phyloP scores from a whole-genome alignment of 495 filamentous ascomycete species.

The Thermochaetoides thermophila region DNA sequence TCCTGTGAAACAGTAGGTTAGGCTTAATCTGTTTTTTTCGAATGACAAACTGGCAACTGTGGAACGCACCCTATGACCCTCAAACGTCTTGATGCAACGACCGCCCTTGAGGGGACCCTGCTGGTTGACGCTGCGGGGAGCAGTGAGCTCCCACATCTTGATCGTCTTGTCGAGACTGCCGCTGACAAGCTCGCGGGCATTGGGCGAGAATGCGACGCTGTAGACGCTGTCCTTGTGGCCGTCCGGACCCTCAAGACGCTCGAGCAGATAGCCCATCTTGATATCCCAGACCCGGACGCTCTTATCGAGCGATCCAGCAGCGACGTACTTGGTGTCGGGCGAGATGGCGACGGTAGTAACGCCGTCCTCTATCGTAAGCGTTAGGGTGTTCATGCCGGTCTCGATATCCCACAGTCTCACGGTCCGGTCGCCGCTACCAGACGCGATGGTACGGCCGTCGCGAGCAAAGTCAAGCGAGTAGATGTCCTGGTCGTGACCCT shows the following conservation, averaged over 20 bases:
- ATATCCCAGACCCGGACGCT: constrained; percentile 85
- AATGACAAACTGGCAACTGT: not conserved
- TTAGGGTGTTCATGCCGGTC: constrained; percentile 54
- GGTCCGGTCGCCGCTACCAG: constrained; percentile 75
- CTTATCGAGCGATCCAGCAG: constrained; percentile 79
- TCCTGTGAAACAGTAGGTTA: constrained; percentile 38
- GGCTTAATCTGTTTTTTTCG: not conserved
- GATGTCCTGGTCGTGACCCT: constrained; percentile 83
- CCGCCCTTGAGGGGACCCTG: constrained; percentile 55
- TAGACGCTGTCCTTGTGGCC: constrained; percentile 91
- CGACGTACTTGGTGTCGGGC: constrained; percentile 72
- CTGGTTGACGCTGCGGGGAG: constrained; percentile 43
- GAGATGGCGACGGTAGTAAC: constrained; percentile 89
- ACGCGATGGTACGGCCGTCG: constrained; percentile 77
- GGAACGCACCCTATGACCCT: constrained; percentile 68
- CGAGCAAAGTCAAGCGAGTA: constrained; percentile 85
- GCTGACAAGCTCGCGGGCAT: constrained; percentile 73
- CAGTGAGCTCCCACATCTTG: constrained; percentile 82
- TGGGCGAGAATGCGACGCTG: constrained; percentile 78
- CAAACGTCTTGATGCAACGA: constrained; percentile 75
- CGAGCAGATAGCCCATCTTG: constrained; percentile 62
- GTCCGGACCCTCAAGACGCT: constrained; percentile 70
- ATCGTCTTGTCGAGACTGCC: constrained; percentile 88
- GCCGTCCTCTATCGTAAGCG: constrained; percentile 74
- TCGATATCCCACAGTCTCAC: constrained; percentile 84